Evolutionary conservation across 2,329 filamentous ascomycete species (phyloP).

Genomic region (Fusarium coicis): DNA sequence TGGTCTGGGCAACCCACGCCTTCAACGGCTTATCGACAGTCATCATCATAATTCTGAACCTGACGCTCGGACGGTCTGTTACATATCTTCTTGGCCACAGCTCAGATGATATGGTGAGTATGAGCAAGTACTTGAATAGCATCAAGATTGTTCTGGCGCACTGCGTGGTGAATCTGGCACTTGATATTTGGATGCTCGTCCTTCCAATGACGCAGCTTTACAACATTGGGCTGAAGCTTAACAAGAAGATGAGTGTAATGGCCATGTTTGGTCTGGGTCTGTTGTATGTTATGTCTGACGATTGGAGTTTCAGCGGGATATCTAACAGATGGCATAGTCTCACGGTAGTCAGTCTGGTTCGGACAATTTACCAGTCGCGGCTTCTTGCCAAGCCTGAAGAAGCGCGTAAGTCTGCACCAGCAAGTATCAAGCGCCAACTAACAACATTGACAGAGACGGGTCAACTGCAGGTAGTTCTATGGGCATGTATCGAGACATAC

Average conservation of each 20-base stretch:
- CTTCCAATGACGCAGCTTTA: conserved; percentile 17
- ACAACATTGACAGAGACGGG: too few species aligned
- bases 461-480: rapidly evolving
- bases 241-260: conserved; percentile 1
- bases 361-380: rapidly evolving
- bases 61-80: neutral
- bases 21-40: neutral
- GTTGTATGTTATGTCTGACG: too few species aligned
- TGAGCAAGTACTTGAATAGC: rapidly evolving
- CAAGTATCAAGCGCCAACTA: too few species aligned
- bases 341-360: neutral
- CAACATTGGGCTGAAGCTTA: neutral
- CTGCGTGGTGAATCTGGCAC: neutral
- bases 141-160: neutral
- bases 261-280: conserved; percentile 14
- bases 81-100: neutral
- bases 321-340: neutral
- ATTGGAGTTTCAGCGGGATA: too few species aligned
- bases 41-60: neutral
- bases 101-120: rapidly evolving
- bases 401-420: neutral
- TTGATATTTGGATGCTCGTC: conserved; percentile 23
- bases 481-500: conserved; percentile 4
- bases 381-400: rapidly evolving
- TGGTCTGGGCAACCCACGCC: neutral